phyloP scores from a whole-genome alignment of 2,329 filamentous ascomycete species.

The Trichoderma koningiopsis region DNA sequence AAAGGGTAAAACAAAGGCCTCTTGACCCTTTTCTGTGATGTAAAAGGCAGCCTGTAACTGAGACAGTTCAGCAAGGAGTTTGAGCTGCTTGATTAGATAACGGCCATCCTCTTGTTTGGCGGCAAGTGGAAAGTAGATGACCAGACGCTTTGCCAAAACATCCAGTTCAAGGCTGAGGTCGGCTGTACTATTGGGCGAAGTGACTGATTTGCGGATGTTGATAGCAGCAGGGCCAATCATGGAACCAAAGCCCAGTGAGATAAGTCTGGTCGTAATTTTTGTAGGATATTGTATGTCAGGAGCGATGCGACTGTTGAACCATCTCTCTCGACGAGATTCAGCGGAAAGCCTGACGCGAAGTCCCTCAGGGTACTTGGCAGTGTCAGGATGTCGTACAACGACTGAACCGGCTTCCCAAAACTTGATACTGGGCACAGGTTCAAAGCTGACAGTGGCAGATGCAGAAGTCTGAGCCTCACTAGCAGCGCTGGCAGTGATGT shows the following conservation, averaged over 20 bases:
- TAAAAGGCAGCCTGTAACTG: conserved; percentile 50
- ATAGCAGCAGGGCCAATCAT: conserved; percentile 57
- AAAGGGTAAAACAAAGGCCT: conserved; percentile 49
- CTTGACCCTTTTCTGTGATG: conserved; percentile 34
- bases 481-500: conserved; percentile 53
- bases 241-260: conserved; percentile 63
- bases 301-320: not conserved
- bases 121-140: conserved; percentile 37
- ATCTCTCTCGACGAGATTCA: not conserved
- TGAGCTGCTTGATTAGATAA: conserved; percentile 39
- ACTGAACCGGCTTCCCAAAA: conserved; percentile 53
- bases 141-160: conserved; percentile 35
- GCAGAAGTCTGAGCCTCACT: conserved; percentile 28
- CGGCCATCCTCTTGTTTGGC: conserved; percentile 21
- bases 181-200: not conserved
- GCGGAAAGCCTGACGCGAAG: conserved; percentile 29
- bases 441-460: conserved; percentile 56
- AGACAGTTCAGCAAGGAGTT: conserved; percentile 48
- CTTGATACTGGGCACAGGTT: conserved; percentile 53
- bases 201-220: conserved; percentile 56
- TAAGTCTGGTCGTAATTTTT: conserved; percentile 46
- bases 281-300: conserved; percentile 32
- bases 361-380: conserved; percentile 28
- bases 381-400: conserved; percentile 33
- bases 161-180: conserved; percentile 38